These are phyloP conservation scores for Trichomonascaceae sp. DNA, from an alignment of 1,139 yeast genomes.

Conservation along the genomic window DNA sequence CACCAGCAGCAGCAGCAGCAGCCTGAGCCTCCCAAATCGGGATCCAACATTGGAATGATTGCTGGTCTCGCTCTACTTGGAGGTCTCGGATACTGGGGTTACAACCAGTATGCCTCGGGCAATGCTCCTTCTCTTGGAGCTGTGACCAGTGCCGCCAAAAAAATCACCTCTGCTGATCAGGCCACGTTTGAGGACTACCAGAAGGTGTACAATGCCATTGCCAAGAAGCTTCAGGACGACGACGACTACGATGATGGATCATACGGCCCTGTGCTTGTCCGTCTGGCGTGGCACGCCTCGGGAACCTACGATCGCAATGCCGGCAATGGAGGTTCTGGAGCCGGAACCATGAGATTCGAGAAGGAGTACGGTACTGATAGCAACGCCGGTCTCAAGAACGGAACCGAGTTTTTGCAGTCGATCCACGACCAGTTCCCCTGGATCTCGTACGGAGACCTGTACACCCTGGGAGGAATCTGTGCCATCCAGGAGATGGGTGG, in stretches of 20 bases:
- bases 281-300: constrained; percentile 67
- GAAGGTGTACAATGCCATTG: constrained; percentile 67
- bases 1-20: neutral
- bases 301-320: constrained; percentile 54
- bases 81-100: constrained; percentile 15
- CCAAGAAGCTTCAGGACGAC: constrained; percentile 53
- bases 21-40: neutral
- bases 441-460: constrained; percentile 77
- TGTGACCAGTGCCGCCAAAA: constrained; percentile 1
- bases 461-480: constrained; percentile 76
- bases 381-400: constrained; percentile 60
- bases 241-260: constrained; percentile 72
- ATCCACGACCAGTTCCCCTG: constrained; percentile 54
- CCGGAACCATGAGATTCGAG: constrained; percentile 67
- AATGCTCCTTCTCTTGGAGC: constrained; percentile 1
- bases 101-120: constrained; percentile 8
- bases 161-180: constrained; percentile 13
- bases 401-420: constrained; percentile 50
- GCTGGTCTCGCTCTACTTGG: constrained; percentile 12
- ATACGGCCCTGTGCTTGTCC: constrained; percentile 50
- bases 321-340: constrained; percentile 64
- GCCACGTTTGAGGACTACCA: constrained; percentile 44
- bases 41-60: constrained; percentile 3
- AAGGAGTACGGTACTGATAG: constrained; percentile 59
- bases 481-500: constrained; percentile 83